Evolutionary conservation across 2,329 filamentous ascomycete species (phyloP).

Genomic region (Ophiocordyceps polyrhachis-furcata): DNA sequence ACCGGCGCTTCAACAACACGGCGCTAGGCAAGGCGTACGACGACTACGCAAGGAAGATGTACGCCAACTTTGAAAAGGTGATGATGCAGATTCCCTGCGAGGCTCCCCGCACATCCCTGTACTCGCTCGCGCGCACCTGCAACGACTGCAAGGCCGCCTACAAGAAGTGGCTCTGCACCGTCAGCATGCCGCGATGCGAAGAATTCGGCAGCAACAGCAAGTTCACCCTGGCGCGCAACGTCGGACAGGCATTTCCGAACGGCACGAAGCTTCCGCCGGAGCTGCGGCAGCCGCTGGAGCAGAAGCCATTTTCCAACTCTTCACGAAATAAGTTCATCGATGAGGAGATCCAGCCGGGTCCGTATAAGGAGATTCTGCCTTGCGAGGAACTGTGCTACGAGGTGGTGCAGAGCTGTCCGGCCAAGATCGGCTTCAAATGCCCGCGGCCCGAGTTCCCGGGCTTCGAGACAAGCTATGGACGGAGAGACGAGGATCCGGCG

Average conservation of each 20-base stretch:
- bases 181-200: conserved; percentile 80
- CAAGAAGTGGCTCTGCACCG: conserved; percentile 87
- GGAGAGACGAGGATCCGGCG: conserved; percentile 7
- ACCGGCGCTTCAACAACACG: conserved; percentile 38
- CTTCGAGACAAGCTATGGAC: conserved; percentile 18
- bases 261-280: conserved; percentile 32
- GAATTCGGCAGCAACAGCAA: conserved; percentile 46
- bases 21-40: conserved; percentile 61
- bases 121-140: conserved; percentile 66
- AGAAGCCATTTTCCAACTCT: conserved; percentile 13
- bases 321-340: conserved; percentile 64
- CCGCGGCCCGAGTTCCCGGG: conserved; percentile 26
- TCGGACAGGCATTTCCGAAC: conserved; percentile 52
- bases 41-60: conserved; percentile 47
- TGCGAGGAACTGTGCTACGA: conserved; percentile 78
- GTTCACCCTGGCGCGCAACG: conserved; percentile 41
- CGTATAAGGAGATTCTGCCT: conserved; percentile 84
- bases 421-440: conserved; percentile 57
- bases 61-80: conserved; percentile 61
- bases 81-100: conserved; percentile 77
- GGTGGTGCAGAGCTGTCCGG: conserved; percentile 70
- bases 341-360: conserved; percentile 51
- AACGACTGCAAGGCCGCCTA: conserved; percentile 61
- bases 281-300: conserved; percentile 7
- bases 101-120: conserved; percentile 50